Conservation (phyloP, 202 grass and related monocot species). For the Bolboschoenoplectus hybrid region DNA sequence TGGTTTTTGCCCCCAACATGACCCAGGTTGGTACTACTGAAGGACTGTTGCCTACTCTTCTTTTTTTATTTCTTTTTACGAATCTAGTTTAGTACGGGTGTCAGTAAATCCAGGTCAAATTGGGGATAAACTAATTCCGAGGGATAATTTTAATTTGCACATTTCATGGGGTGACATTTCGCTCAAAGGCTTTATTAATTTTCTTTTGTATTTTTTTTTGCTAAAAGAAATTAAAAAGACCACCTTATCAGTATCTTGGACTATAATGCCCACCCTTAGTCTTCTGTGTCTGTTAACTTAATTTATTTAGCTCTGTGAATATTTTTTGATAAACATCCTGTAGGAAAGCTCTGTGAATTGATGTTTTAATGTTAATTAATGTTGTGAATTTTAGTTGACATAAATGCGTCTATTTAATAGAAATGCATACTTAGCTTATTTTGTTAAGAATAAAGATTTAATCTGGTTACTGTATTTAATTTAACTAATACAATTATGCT, state of each 20-base stretch:
- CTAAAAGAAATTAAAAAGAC: too few relatives aligned
- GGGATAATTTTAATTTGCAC: background rate
- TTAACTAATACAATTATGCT: background rate
- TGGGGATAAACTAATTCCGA: background rate
- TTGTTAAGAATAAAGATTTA: constrained; percentile 6
- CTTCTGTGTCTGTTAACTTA: background rate
- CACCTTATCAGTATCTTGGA: background rate
- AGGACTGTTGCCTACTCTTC: background rate
- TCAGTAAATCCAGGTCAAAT: background rate
- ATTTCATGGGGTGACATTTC: background rate
- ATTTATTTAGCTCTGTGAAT: background rate
- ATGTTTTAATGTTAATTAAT: background rate
- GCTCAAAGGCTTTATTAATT: too few relatives aligned
- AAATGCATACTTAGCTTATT: background rate
- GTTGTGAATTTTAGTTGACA: background rate
- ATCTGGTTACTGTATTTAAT: background rate
- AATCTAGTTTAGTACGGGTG: background rate
- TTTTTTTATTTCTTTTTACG: background rate
- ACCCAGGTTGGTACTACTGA: constrained; percentile 58
- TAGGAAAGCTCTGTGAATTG: too few relatives aligned
- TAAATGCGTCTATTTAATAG: background rate
- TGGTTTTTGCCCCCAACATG: constrained; percentile 97
- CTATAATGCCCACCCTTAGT: background rate
- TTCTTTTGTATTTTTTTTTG: too few relatives aligned
- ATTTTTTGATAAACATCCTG: too few relatives aligned